Base-by-base conservation (phyloP, 1,284 basidiomycete species). In the Trametes hirsuta region DNA sequence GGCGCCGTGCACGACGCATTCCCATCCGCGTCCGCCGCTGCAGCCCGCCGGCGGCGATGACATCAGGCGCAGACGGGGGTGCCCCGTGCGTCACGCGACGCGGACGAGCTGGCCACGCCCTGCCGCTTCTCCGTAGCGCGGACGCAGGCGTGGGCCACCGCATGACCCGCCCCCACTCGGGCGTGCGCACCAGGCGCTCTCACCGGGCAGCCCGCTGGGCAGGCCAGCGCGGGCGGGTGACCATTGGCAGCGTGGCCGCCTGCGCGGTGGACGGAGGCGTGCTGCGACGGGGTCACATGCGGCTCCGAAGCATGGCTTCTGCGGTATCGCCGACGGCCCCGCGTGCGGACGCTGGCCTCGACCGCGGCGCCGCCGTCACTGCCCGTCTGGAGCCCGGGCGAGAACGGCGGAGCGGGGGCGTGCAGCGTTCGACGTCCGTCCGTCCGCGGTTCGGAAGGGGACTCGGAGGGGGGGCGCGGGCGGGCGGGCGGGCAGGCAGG, bases 51-150 rank as follows among this genome's bases (percentile, higher is more conserved):
- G 24, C 51, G 49, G 22, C 12, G 12, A 61, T 61, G 62, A 59
- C 62, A 64, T 64, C 59, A 64, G 59, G 24, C 37, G 39, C 47
- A 30, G 39, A 30, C 59, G 18, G 52, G 45, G 18, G 18, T 18
- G 18, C 18, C 35, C 37, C 46, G 36, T 8, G 5, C 55, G 58
- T 60, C 61, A 63, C 61, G 61, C 34, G 61, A 55, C 53, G 55
- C 47, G 25, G 46, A 14, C 45, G 49, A 48, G 50, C 51, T 21
- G 15, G 57, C 24, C 56, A 58, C 61, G 53, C 52, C 50, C 53
- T 21, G 47, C 41, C 41, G 54, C 49, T 57, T 46, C 57, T 58
- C 45, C 61, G 55, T 54, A 51, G 62, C 51, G 58, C 62, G 58
- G 51, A 51, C 54, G 53, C 51, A 55, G 21, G 34, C 53, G 55